Base-by-base conservation (phyloP, 176 grass and related monocot species). In the Bolboschoenus planiculmis region DNA sequence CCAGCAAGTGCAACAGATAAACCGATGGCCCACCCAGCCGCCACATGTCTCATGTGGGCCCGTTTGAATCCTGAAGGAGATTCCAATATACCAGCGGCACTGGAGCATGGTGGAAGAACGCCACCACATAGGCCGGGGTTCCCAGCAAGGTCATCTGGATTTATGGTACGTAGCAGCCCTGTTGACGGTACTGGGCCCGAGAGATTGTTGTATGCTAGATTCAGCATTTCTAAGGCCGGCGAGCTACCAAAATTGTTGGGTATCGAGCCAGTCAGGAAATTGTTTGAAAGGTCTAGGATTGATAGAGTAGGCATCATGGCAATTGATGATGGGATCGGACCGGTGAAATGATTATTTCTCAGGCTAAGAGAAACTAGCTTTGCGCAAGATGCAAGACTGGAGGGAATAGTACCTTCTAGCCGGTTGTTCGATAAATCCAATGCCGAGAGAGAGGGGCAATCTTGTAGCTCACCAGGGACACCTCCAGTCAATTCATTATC, bases 191-290 rank as follows among this genome's bases (percentile, higher is more conserved):
- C 91, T 20, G 89, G 85, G 8, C 96, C 96, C 0, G 86, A 90
- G 35, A 98, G 92, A 65, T 98, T 98, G 86, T 98, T 98, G 89
- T 98, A 87, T 30, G 96, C 89, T 70, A 98, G 46, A 87, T 90
- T 98, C 10, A 98, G 84, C 96, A 91, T 95, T 58, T 98, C 96
- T 10, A 98, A 88, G 56, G 96, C 91, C 18, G 91, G 92, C 7
- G 92, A 98, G 84, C 86, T 89, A 26, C 96, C 96, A 73, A 98
- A 98, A 53, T 95, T 95, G 53, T 59, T 85, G 18, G 96, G 96
- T 23, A 98, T 98, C 34, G 85, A 81, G 11, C 96, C 96, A 11
- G 90, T 86, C 56, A 98, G 64, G 62, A 93, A 89, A 48, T 98
- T 98, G 86, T 90, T 95, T 51, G 96, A 98, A 30, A 98, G 89